These are phyloP conservation scores for Vaccinium myrtillus DNA, from an alignment of 148 eudicot species.

Conservation along the genomic window DNA sequence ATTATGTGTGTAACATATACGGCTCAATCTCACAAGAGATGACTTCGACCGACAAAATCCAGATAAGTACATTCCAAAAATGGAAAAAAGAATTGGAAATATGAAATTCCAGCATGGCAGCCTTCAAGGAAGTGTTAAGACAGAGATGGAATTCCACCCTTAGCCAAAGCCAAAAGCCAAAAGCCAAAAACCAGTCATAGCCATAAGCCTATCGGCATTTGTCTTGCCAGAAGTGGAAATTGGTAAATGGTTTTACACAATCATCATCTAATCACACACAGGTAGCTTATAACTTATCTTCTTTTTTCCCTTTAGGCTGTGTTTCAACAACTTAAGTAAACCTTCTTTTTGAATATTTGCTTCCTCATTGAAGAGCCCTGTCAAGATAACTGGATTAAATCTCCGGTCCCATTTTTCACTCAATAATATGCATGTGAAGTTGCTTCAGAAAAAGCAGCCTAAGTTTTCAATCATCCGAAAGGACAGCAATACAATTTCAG, in stretches of 20 bases:
- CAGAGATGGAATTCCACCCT: not conserved
- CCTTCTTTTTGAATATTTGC: not conserved
- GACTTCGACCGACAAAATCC: not conserved
- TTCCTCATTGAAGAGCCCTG: not conserved
- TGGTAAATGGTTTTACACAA: not conserved
- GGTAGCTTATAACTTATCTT: not conserved
- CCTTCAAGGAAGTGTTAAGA: not conserved
- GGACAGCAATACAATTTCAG: not conserved
- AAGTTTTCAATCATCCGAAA: not conserved
- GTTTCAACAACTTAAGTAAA: not conserved
- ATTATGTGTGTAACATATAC: not conserved
- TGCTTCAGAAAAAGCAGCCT: not conserved
- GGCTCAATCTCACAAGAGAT: not conserved
- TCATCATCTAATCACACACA: not conserved
- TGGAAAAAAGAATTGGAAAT: not conserved
- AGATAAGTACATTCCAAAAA: not conserved
- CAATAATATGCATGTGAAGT: not conserved
- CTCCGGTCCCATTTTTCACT: not conserved
- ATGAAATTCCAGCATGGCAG: not conserved
- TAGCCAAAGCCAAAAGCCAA: not conserved
- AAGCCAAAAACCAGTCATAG: slow-evolving; percentile 6
- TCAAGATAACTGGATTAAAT: not conserved
- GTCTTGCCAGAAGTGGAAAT: not conserved
- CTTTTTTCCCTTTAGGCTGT: not conserved
- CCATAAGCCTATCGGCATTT: not conserved